phyloP scores from a whole-genome alignment of 176 grass and related monocot genomes.

The Raddia distichophylla region DNA sequence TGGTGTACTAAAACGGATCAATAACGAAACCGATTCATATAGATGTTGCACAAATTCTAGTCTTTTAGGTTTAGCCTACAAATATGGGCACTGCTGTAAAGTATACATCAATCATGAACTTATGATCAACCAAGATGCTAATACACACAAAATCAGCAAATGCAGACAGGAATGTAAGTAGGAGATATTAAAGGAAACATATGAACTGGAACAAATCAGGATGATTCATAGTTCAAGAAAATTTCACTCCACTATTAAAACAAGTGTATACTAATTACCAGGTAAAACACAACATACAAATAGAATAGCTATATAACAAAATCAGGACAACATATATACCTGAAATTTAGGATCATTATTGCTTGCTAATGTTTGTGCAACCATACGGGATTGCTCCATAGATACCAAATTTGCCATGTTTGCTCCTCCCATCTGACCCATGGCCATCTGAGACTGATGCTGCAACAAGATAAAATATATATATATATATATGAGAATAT shows the following conservation, averaged over 20 bases:
- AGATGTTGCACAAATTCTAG: background rate
- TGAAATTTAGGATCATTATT: slow-evolving; percentile 97
- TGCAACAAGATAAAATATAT: slow-evolving; percentile 42
- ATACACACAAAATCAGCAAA: background rate
- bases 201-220: slow-evolving; percentile 25
- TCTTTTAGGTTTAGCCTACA: slow-evolving; percentile 28
- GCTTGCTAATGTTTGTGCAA: slow-evolving; percentile 88
- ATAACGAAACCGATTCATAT: background rate
- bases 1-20: background rate
- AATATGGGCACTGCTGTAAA: background rate
- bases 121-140: background rate
- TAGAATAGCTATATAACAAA: slow-evolving; percentile 31
- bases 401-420: slow-evolving; percentile 67
- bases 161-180: slow-evolving; percentile 2
- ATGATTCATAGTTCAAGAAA: slow-evolving; percentile 34
- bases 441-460: slow-evolving; percentile 83
- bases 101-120: background rate
- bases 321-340: slow-evolving; percentile 52
- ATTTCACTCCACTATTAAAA: slow-evolving; percentile 1
- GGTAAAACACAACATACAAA: slow-evolving; percentile 18
- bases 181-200: slow-evolving; percentile 1
- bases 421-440: slow-evolving; percentile 62
- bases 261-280: slow-evolving; percentile 1
- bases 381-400: slow-evolving; percentile 96
- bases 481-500: slow-evolving; percentile 9